phyloP scores from a whole-genome alignment of 306 rosid genomes.

The Pachyrhizus erosus region DNA sequence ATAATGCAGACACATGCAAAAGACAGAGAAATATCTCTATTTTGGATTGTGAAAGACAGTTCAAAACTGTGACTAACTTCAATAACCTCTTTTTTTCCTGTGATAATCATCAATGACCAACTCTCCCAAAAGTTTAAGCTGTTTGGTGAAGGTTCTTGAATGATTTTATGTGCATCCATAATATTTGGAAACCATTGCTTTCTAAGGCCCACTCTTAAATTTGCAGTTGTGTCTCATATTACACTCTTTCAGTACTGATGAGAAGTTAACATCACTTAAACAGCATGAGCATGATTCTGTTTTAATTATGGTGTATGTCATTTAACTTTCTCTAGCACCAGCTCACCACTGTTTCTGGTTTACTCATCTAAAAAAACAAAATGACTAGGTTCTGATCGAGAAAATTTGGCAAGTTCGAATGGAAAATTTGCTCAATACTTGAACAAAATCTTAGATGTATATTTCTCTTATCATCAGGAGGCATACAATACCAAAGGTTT shows the following conservation, averaged over 20 bases:
- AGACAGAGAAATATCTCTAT: background rate
- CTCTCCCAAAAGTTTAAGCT: background rate
- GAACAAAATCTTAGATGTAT: conserved; percentile 74
- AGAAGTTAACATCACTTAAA: conserved; percentile 25
- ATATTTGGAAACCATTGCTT: conserved; percentile 1
- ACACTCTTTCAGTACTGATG: conserved; percentile 11
- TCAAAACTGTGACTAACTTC: conserved; percentile 20
- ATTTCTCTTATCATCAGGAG: conserved; percentile 76
- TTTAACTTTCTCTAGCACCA: conserved; percentile 28
- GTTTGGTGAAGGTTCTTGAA: background rate
- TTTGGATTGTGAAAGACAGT: conserved; percentile 20
- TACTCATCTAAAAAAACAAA: conserved; percentile 20
- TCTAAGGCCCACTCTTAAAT: background rate
- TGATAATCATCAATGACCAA: background rate
- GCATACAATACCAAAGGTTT: conserved; percentile 71
- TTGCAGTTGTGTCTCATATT: conserved; percentile 13
- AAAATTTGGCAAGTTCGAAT: conserved; percentile 69
- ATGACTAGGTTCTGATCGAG: conserved; percentile 71
- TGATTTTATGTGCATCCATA: background rate
- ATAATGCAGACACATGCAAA: background rate
- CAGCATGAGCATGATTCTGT: background rate
- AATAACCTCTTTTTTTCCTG: background rate
- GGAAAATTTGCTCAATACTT: conserved; percentile 83
- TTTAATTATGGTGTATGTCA: conserved; percentile 33
- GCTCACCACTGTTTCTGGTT: conserved; percentile 10